Percentiles rank a stretch among this genome's conserved stretches.
These are phyloP conservation scores for Periglandula ipomoeae DNA, from an alignment of 2,329 filamentous ascomycete species.

Conservation along the genomic window DNA sequence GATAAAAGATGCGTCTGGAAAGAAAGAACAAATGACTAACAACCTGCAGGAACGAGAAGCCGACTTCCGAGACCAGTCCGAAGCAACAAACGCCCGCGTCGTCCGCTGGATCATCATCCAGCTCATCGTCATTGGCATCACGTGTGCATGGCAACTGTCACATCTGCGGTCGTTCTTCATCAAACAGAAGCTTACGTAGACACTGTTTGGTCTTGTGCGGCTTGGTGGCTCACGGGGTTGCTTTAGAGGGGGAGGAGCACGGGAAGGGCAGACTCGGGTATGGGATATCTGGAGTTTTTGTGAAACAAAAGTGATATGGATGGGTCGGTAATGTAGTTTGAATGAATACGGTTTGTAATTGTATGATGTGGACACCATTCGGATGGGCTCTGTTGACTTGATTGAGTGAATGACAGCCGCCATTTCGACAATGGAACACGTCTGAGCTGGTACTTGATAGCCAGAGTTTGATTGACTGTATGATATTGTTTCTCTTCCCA, in stretches of 20 bases:
- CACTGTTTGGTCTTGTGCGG: too few species aligned
- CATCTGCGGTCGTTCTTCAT: slow-evolving; percentile 97
- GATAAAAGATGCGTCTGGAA: not conserved
- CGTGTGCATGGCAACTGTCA: slow-evolving; percentile 94
- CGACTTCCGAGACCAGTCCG: slow-evolving; percentile 96
- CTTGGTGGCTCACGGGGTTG: too few species aligned
- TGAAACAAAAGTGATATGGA: too few species aligned
- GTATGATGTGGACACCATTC: too few species aligned
- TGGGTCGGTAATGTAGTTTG: not conserved
- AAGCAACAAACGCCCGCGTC: slow-evolving; percentile 83
- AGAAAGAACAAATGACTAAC: not conserved
- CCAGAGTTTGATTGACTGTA: too few species aligned
- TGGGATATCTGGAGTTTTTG: too few species aligned
- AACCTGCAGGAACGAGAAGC: slow-evolving; percentile 76
- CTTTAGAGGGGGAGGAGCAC: not conserved
- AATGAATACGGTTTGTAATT: not conserved
- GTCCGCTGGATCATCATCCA: slow-evolving; percentile 93
- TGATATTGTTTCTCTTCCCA: too few species aligned
- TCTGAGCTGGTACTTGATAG: too few species aligned
- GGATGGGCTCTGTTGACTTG: too few species aligned
- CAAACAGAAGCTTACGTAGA: slow-evolving; percentile 96
- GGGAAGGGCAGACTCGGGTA: not conserved
- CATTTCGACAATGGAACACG: too few species aligned
- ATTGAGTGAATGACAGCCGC: too few species aligned
- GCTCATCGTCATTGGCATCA: slow-evolving; percentile 70